Base-by-base conservation (phyloP, 352 stramenopile species). In the Pythium aquatile region DNA sequence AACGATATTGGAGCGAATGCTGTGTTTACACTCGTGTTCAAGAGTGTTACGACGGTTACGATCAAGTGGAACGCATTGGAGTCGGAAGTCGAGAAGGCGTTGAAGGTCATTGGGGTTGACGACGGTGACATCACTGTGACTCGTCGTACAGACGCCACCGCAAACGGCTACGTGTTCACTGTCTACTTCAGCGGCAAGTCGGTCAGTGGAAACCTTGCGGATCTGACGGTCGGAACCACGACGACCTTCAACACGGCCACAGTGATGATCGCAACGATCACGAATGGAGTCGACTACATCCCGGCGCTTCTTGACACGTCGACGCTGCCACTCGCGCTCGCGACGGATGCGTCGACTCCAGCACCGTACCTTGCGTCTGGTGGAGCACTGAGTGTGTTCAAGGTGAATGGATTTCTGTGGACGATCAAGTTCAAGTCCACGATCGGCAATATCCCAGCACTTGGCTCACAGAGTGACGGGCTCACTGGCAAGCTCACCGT, bases 351-450 rank as follows among this genome's bases (percentile, higher is more conserved):
- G 0, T 68, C 61, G 0, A 75, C 61, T 0, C 13, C 67, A 0
- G 70, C 82, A 0, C 58, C 57, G 13, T 94, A 76, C 57, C 26
- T 93, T 3, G 69, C 70, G 0, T 71, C 61, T 13, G 65, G 69
- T 6, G 58, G 73, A 8, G 51, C 69, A 10, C 54, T 91, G 1
- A 74, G 69, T 8, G 73, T 94, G 10, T 94, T 76, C 66, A 93
- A 91, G 66, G 83, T 85, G 3, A 93, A 93, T 30, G 85, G 85
- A 0, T 89, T 93, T 14, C 47, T 89, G 6, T 94, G 85, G 85
- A 90, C 79, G 0, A 78, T 94, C 55, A 89, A 88, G 54, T 94
- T 94, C 40, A 87, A 86, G 42, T 90, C 82, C 1, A 90, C 77
- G 2, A 79, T 94, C 29, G 85, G 85, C 5, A 84, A 94, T 51